Base-by-base conservation (phyloP, 2,329 filamentous ascomycete species). In the Teratosphaeria pseudoeucalypti region DNA sequence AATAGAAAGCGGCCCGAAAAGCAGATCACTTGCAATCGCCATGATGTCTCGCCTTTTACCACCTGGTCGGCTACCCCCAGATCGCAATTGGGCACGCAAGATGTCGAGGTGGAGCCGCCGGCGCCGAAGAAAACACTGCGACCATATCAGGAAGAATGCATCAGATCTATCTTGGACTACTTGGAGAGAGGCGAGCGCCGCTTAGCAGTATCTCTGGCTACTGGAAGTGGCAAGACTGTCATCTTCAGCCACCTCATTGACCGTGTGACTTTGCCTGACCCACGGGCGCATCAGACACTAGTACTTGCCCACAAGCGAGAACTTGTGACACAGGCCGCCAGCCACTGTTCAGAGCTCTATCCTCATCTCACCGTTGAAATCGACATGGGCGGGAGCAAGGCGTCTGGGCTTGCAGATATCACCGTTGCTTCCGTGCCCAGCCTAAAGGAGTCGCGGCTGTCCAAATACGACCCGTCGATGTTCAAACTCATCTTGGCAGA, bases 161-260 rank as follows among this genome's bases (percentile, higher is more conserved):
- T 96, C 59, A 81, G 87, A 67, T 84, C 90, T 0, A 88, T 96
- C 2, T 74, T 95, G 1, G 73, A 79, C 2, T 83, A 89, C 59
- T 70, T 95, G 0, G 71, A 81, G 3, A 73, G 81, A 54, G 91
- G 90, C 0, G 83, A 90, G 64, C 90, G 88, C 66, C 82, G 91
- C 16, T 76, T 95, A 1, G 91, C 90, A 0, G 82, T 96, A 9
- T 96, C 91, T 0, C 74, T 96, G 26, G 91, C 91, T 1, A 96
- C 91, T 2, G 91, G 91, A 1, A 85, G 88, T 64, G 91, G 91
- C 6, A 96, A 96, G 72, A 96, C 91, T 12, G 88, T 99, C 70
- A 92, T 99, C 67, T 99, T 99, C 76, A 97, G 92, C 12, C 91
- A 96, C 71, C 81, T 99, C 54, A 95, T 99, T 63, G 85, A 89